A percentile compares a stretch with the other conserved stretches of the same genome.
These are phyloP conservation scores for Sodiomyces alkalinus DNA, from an alignment of 2,329 filamentous ascomycete species.

Conservation along the genomic window DNA sequence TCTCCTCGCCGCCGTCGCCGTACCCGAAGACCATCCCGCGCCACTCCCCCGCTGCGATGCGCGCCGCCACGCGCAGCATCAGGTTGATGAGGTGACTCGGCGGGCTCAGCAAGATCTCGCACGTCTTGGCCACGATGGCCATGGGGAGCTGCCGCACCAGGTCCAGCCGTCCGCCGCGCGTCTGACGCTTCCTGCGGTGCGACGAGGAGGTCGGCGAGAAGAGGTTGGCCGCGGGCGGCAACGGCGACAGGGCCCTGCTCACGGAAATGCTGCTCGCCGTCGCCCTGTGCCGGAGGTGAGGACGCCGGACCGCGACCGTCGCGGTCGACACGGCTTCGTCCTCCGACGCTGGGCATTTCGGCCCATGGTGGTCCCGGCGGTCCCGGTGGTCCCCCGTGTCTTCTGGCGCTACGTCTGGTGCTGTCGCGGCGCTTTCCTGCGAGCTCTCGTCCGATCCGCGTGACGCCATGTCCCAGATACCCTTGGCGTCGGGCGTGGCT, in stretches of 20 bases:
- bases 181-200: slow-evolving; percentile 13
- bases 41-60: slow-evolving; percentile 52
- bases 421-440: slow-evolving; percentile 13
- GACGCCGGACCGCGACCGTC: slow-evolving; percentile 18
- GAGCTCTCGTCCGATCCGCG: slow-evolving; percentile 12
- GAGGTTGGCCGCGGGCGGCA: slow-evolving; percentile 53
- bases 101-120: slow-evolving; percentile 63
- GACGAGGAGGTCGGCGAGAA: slow-evolving; percentile 32
- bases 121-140: slow-evolving; percentile 61
- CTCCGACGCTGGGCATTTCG: too few relatives aligned
- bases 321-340: slow-evolving; percentile 9
- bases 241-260: slow-evolving; percentile 44
- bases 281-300: slow-evolving; percentile 35
- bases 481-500: slow-evolving; percentile 16
- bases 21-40: slow-evolving; percentile 41
- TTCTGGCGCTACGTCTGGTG: slow-evolving; percentile 7
- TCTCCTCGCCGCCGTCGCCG: slow-evolving; percentile 35
- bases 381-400: too few relatives aligned
- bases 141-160: slow-evolving; percentile 38
- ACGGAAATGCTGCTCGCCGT: slow-evolving; percentile 35
- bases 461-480: slow-evolving; percentile 15
- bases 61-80: slow-evolving; percentile 68
- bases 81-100: slow-evolving; percentile 63
- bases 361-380: slow-evolving; percentile 2
- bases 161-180: slow-evolving; percentile 21